phyloP scores from a whole-genome alignment of 176 grass and related monocot species.

The Zoysia japonica region DNA sequence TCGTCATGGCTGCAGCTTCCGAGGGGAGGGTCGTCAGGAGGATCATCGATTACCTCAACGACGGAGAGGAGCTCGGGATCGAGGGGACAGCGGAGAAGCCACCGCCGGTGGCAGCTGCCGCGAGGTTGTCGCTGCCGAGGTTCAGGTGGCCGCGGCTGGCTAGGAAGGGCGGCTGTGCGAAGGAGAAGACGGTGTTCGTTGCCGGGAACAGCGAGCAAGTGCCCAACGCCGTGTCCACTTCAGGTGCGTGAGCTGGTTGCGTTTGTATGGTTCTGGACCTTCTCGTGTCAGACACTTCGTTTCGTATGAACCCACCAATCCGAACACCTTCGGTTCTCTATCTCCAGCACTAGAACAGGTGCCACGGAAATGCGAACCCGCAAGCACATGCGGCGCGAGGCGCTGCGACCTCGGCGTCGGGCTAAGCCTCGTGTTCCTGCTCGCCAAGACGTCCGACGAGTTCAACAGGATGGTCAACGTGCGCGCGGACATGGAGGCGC shows the following conservation, averaged over 20 bases:
- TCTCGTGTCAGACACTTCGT: not conserved
- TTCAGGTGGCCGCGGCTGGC: conserved; percentile 44
- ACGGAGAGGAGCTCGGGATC: conserved; percentile 47
- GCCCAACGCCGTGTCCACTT: not conserved
- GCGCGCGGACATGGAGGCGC: conserved; percentile 58
- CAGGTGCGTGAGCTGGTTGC: conserved; percentile 18
- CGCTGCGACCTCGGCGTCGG: conserved; percentile 40
- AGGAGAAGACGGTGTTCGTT: not conserved
- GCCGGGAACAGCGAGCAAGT: not conserved
- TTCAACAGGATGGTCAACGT: conserved; percentile 66
- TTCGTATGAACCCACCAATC: not conserved
- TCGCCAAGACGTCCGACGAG: conserved; percentile 60
- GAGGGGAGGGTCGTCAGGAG: conserved; percentile 22
- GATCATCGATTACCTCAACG: conserved; percentile 65
- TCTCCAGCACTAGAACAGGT: not conserved
- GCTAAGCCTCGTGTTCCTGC: conserved; percentile 51
- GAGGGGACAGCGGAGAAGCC: not conserved
- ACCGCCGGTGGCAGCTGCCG: not conserved
- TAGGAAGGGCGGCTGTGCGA: not conserved
- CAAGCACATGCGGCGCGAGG: not conserved
- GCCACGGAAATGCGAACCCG: not conserved
- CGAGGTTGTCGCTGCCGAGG: conserved; percentile 23
- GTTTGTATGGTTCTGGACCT: not conserved
- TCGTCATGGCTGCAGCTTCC: not conserved
- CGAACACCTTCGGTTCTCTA: not conserved